These are phyloP conservation scores for Periconia macrospinosa DNA, from an alignment of 2,329 filamentous ascomycete genomes.

Conservation along the genomic window DNA sequence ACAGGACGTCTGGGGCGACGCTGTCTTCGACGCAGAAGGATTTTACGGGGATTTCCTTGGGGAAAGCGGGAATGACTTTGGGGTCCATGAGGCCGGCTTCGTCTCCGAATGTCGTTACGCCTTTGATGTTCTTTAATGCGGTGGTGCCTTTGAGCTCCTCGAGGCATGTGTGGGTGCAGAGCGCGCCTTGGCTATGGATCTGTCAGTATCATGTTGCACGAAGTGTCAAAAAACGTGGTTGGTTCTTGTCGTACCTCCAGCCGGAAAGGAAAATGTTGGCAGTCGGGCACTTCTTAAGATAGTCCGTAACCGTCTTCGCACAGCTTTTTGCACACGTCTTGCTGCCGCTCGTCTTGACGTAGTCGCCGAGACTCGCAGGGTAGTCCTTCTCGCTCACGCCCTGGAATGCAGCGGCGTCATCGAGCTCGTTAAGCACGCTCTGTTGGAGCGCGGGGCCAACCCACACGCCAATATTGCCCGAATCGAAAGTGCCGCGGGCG, in stretches of 20 bases:
- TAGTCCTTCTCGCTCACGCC: constrained; percentile 9
- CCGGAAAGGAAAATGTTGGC: constrained; percentile 8
- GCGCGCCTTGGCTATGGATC: constrained; percentile 9
- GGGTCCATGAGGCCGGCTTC: constrained; percentile 8
- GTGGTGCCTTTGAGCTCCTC: constrained; percentile 4
- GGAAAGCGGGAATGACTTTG: not conserved
- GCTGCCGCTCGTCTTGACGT: constrained; percentile 9
- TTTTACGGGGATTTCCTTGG: constrained; percentile 1
- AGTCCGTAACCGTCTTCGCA: constrained; percentile 7
- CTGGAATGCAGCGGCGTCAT: constrained; percentile 6
- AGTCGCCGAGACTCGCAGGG: constrained; percentile 6
- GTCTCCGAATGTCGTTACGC: constrained; percentile 11
- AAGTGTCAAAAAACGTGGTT: too few species aligned
- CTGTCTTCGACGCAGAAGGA: constrained; percentile 10
- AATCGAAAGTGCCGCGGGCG: constrained; percentile 15
- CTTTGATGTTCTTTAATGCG: constrained; percentile 3
- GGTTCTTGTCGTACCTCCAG: constrained; percentile 7
- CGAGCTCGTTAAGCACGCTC: not conserved
- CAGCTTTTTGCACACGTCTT: constrained; percentile 5
- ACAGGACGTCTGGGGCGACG: constrained; percentile 9
- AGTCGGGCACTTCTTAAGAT: constrained; percentile 5
- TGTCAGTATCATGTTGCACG: not conserved
- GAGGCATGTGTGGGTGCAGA: constrained; percentile 12
- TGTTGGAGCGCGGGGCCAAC: constrained; percentile 8
- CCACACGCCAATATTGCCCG: constrained; percentile 15